Evolutionary conservation across 768 basidiomycete genomes (phyloP), one percentile per base, ranked within the genome.

Genomic region (Collybiopsis confluens): DNA sequence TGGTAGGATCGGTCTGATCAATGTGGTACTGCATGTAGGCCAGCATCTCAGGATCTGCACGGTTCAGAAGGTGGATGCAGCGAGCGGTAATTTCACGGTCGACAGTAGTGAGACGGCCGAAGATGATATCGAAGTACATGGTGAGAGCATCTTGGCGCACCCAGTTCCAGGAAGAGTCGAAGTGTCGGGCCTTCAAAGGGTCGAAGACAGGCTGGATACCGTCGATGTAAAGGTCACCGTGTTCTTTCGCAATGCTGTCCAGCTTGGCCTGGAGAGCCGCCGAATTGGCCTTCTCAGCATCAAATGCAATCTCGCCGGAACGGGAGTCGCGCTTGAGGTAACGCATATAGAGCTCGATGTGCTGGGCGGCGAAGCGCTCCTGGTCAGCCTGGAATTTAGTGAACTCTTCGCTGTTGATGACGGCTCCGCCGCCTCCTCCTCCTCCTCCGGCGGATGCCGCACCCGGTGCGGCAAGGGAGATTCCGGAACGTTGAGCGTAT

Each of bases 121-220:
- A 93, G 62, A 99, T 93, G 72, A 99, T 97, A 68, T 98, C 96
- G 70, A 95, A 98, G 74, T 86, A 98, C 92, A 99, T 95, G 56
- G 92, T 75, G 24, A 98, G 77, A 15, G 94, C 92, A 57, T 97
- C 95, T 73, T 99, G 97, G 56, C 96, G 87, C 42, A 89, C 96
- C 97, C 97, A 99, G 66, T 99, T 99, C 97, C 96, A 99, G 5
- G 90, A 93, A 2, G 96, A 98, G 67, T 98, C 95, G 76, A 99
- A 98, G 66, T 88, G 94, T 43, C 97, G 90, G 11, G 95, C 97
- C 71, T 99, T 98, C 63, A 98, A 77, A 2, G 91, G 86, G 64
- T 96, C 92, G 70, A 99, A 99, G 54, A 82, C 79, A 9, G 97
- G 97, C 64, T 95, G 90, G 56, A 98, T 95, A 41, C 97, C 97